A percentile compares a stretch with the other conserved stretches of the same genome.
Evolutionary conservation across 345 rosid species (phyloP).

Genomic region (Moringa oleifera): DNA sequence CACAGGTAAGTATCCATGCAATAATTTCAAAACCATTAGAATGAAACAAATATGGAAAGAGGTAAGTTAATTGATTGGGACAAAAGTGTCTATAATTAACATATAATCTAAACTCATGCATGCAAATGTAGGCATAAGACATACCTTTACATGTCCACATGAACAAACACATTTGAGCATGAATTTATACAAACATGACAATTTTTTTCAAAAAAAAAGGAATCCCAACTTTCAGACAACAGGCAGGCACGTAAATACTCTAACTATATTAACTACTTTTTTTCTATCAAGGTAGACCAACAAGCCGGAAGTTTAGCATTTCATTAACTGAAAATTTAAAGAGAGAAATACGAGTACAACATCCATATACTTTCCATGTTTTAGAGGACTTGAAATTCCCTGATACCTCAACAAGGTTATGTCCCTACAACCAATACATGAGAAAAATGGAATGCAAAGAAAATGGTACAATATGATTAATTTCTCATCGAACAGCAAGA

Average conservation of each 20-base stretch:
- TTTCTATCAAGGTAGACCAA: too few species aligned
- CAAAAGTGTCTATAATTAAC: background rate
- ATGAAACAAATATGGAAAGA: background rate
- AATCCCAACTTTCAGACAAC: background rate
- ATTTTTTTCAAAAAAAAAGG: too few species aligned
- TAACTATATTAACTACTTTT: too few species aligned
- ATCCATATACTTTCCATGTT: too few species aligned
- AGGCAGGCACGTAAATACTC: background rate
- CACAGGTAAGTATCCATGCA: background rate
- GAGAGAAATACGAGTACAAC: background rate
- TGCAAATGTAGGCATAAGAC: background rate
- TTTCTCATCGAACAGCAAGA: too few species aligned
- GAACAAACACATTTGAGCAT: background rate
- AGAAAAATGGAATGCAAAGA: background rate
- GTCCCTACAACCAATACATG: background rate
- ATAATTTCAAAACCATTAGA: background rate
- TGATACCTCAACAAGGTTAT: too few species aligned
- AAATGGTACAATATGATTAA: background rate
- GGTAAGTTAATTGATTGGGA: background rate
- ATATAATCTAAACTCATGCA: too few species aligned
- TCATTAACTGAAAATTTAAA: background rate
- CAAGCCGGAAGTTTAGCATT: background rate
- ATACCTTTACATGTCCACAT: background rate
- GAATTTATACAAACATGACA: background rate
- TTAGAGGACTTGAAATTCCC: too few species aligned